Evolutionary conservation across 1,284 basidiomycete genomes (phyloP).

Genomic region (Irpex sp.): DNA sequence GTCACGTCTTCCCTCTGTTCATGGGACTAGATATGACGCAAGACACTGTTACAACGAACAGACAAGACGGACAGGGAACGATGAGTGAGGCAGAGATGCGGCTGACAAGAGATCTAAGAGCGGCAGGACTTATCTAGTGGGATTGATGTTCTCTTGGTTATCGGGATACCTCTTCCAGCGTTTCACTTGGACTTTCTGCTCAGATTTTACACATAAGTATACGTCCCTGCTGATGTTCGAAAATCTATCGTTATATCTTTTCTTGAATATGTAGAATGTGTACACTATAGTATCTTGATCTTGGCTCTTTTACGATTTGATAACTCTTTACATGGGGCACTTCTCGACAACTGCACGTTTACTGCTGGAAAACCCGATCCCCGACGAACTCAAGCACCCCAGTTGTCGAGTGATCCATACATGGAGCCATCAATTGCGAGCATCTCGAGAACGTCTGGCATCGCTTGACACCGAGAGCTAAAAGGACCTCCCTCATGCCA

Average conservation of each 20-base stretch:
- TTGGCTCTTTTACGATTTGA: neutral
- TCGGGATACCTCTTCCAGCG: neutral
- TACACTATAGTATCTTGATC: neutral
- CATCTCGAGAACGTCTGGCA: no score
- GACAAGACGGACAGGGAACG: slow-evolving; percentile 10
- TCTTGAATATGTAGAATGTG: neutral
- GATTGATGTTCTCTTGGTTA: neutral
- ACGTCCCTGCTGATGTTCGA: neutral
- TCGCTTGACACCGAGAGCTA: no score
- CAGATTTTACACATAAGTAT: neutral
- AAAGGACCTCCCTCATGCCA: no score
- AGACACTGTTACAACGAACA: slow-evolving; percentile 13
- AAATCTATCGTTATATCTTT: neutral
- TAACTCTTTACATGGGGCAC: neutral
- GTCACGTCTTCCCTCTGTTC: neutral
- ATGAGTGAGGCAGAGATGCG: slow-evolving; percentile 39
- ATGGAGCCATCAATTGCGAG: neutral
- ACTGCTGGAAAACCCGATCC: no score
- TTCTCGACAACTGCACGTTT: no score
- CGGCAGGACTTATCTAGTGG: slow-evolving; percentile 45
- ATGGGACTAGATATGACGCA: neutral
- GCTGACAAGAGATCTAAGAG: slow-evolving; percentile 46
- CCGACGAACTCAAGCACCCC: no score
- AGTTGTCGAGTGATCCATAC: no score
- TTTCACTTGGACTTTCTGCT: neutral